Evolutionary conservation across 2,329 filamentous ascomycete species (phyloP).

Genomic region (Apiospora sp.): DNA sequence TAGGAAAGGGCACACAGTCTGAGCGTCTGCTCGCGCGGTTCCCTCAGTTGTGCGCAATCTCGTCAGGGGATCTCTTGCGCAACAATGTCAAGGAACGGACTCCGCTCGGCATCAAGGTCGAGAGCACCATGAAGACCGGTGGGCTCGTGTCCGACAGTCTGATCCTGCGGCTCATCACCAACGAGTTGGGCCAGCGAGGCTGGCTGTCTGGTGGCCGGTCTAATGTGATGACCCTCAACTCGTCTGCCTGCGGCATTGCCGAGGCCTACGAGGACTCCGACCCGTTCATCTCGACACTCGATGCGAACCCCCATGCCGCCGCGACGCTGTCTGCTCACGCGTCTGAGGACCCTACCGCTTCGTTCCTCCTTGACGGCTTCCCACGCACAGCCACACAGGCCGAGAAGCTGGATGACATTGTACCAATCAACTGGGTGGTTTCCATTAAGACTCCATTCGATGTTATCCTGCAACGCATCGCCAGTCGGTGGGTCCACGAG

Average conservation of each 20-base stretch:
- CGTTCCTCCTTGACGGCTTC: slow-evolving; percentile 96
- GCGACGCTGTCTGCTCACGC: slow-evolving; percentile 49
- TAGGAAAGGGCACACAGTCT: slow-evolving; percentile 96
- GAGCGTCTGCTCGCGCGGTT: slow-evolving; percentile 87
- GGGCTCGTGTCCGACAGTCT: slow-evolving; percentile 90
- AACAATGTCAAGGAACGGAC: slow-evolving; percentile 92
- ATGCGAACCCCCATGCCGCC: slow-evolving; percentile 47
- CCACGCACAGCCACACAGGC: slow-evolving; percentile 88
- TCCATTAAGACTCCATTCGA: slow-evolving; percentile 84
- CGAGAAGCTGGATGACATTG: slow-evolving; percentile 75
- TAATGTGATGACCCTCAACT: slow-evolving; percentile 61
- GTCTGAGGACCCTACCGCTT: slow-evolving; percentile 78
- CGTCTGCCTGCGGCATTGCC: slow-evolving; percentile 44
- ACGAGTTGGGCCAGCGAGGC: slow-evolving; percentile 83
- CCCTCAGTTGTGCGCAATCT: slow-evolving; percentile 88
- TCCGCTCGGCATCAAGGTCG: slow-evolving; percentile 88
- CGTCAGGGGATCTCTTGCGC: slow-evolving; percentile 90
- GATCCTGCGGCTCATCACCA: slow-evolving; percentile 91
- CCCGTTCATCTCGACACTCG: slow-evolving; percentile 50
- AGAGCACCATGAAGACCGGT: slow-evolving; percentile 86
- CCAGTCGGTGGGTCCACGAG: slow-evolving; percentile 92
- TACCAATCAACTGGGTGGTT: slow-evolving; percentile 95
- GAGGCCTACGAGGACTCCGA: slow-evolving; percentile 45
- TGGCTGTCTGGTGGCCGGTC: slow-evolving; percentile 71
- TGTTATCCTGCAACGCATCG: slow-evolving; percentile 89